Base-by-base conservation (phyloP, 768 basidiomycete species). In the Suillus weaverae region DNA sequence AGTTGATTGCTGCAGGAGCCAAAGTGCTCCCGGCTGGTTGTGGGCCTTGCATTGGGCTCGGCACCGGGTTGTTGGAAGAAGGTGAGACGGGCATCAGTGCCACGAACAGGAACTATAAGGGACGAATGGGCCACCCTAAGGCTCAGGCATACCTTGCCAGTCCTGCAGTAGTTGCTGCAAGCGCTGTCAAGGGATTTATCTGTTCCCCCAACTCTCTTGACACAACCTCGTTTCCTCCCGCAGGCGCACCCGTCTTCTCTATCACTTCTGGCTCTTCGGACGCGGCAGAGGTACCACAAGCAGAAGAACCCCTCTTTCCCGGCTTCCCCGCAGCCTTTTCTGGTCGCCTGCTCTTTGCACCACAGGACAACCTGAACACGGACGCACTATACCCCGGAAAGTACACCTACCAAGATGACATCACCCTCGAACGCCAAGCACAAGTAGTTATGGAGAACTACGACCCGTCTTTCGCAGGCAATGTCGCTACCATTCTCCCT, bases 361-460 rank as follows among this genome's bases (percentile, higher is more conserved):
- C 97, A 0, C 95, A 98, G 72, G 97, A 99, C 76, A 99, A 99
- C 73, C 78, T 99, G 66, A 99, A 96, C 76, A 99, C 97, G 1
- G 97, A 99, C 72, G 97, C 92, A 1, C 94, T 99, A 71, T 99
- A 99, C 79, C 97, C 97, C 1, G 97, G 97, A 22, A 99, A 97
- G 77, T 99, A 97, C 78, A 99, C 97, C 7, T 99, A 99, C 77
- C 95, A 97, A 78, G 97, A 99, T 75, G 97, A 98, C 72, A 97
- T 99, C 75, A 98, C 97, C 2, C 94, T 95, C 41, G 90, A 89
- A 66, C 86, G 89, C 35, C 97, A 99, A 76, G 96, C 95, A 2
- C 87, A 97, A 71, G 91, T 99, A 26, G 97, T 98, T 46, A 98
- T 99, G 96, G 97, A 99, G 80, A 99, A 99, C 81, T 99, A 99